These are phyloP conservation scores for Phytopythium kandeliae DNA, from an alignment of 352 stramenopile genomes.

Conservation along the genomic window DNA sequence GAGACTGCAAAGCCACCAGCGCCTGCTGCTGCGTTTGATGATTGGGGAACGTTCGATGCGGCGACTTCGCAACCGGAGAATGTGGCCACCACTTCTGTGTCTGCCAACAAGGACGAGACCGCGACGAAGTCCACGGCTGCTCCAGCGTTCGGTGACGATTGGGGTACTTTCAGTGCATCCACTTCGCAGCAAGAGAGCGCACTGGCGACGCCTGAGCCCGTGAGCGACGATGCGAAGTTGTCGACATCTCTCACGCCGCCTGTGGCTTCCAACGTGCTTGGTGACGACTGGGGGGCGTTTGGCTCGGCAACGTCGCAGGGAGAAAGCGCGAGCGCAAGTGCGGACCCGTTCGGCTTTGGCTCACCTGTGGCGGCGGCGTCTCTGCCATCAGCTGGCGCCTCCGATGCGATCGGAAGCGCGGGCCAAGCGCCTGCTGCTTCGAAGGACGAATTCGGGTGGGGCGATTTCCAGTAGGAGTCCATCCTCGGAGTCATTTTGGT, in stretches of 20 bases:
- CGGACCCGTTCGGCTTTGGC: conserved; percentile 3
- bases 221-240: neutral
- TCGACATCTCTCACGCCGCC: neutral
- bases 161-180: neutral
- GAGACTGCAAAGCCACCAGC: neutral
- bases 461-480: conserved; percentile 16
- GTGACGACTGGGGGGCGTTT: conserved; percentile 5
- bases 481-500: neutral
- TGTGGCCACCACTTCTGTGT: neutral
- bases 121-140: neutral
- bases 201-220: neutral
- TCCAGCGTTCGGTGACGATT: neutral
- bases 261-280: neutral
- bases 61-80: neutral
- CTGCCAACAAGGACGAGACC: neutral
- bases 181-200: neutral
- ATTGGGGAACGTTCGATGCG: neutral
- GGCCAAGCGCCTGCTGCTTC: conserved; percentile 1
- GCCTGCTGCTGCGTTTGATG: neutral
- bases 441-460: conserved; percentile 18
- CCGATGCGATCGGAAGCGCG: neutral
- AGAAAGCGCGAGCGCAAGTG: neutral
- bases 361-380: neutral
- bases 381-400: neutral
- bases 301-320: neutral